phyloP scores from a whole-genome alignment of 306 rosid species.

The Trichosanthes truncata region DNA sequence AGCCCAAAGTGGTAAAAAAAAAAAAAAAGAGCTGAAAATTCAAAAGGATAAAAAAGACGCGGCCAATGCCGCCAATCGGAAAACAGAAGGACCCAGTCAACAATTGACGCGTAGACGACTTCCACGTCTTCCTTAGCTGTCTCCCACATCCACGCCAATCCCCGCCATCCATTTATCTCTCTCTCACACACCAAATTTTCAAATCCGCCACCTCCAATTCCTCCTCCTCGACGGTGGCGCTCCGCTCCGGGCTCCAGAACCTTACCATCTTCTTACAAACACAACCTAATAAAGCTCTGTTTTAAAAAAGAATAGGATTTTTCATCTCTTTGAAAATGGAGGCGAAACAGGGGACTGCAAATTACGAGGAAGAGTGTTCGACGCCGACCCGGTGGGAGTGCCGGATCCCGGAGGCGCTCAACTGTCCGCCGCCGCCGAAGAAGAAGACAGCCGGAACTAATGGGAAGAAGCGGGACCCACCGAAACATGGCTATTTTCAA shows the following conservation, averaged over 20 bases:
- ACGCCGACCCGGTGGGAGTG: slow-evolving; percentile 55
- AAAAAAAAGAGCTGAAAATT: no score
- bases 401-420: slow-evolving; percentile 32
- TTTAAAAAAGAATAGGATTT: background rate
- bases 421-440: slow-evolving; percentile 66
- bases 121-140: background rate
- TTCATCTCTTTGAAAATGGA: background rate
- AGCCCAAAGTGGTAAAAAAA: no score
- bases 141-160: background rate
- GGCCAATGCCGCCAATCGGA: background rate
- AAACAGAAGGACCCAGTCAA: background rate
- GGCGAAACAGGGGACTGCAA: background rate
- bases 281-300: background rate
- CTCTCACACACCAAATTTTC: background rate
- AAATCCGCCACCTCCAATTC: background rate
- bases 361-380: slow-evolving; percentile 24
- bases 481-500: slow-evolving; percentile 58
- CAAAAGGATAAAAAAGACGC: background rate
- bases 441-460: slow-evolving; percentile 25
- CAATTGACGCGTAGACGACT: slow-evolving; percentile 1
- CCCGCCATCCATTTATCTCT: background rate
- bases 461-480: slow-evolving; percentile 35
- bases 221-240: background rate
- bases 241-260: background rate
- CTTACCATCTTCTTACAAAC: background rate